phyloP scores from a whole-genome alignment of 1,139 yeast species.

The Lodderomyces oxycetoniae region DNA sequence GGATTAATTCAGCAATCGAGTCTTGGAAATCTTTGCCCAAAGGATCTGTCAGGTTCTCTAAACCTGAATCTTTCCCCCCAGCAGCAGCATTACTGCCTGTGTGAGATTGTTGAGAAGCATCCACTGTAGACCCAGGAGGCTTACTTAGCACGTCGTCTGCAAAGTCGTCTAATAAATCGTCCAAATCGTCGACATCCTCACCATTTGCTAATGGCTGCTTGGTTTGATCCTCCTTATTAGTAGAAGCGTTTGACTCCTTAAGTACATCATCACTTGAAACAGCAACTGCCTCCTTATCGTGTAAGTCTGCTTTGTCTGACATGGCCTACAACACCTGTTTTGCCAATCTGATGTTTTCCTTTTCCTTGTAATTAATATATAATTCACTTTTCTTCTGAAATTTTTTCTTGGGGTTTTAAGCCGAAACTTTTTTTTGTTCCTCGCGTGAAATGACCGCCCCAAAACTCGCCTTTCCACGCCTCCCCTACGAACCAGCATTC shows the following conservation, averaged over 20 bases:
- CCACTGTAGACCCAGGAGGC: conserved; percentile 48
- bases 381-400: too few relatives aligned
- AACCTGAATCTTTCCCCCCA: conserved; percentile 6
- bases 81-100: conserved; percentile 5
- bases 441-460: too few relatives aligned
- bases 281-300: conserved; percentile 1
- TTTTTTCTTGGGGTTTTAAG: too few relatives aligned
- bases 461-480: too few relatives aligned
- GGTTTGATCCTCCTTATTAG: too few relatives aligned
- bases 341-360: too few relatives aligned
- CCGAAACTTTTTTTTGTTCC: too few relatives aligned
- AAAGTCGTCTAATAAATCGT: conserved; percentile 69
- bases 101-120: conserved; percentile 11
- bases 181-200: conserved; percentile 70
- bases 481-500: too few relatives aligned
- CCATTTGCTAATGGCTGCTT: conserved; percentile 19
- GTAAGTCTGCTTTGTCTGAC: too few relatives aligned
- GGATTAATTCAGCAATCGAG: conserved; percentile 51
- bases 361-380: too few relatives aligned
- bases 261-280: conserved; percentile 1
- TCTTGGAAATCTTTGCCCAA: conserved; percentile 44
- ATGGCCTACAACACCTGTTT: too few relatives aligned
- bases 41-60: conserved; percentile 25
- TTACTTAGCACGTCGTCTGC: conserved; percentile 68
- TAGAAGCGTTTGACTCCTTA: too few relatives aligned